Evolutionary conservation across 164 flowering plant genomes (phyloP), one percentile per base, ranked within the genome.

Genomic region (Nymphaea thermarum): DNA sequence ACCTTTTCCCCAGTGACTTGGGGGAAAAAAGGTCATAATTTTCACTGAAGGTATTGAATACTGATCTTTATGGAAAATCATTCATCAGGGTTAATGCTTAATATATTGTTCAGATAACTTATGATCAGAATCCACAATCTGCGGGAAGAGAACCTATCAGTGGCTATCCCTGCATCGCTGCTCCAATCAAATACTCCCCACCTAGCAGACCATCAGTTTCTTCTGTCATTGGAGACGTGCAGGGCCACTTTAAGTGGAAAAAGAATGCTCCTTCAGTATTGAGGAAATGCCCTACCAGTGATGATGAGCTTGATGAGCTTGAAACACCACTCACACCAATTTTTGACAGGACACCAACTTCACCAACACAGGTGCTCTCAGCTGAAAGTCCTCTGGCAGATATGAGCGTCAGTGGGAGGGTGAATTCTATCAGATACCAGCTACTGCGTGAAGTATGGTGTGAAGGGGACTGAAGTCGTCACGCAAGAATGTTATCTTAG

Each of bases 271-370:
- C 91, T 47, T 77, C 90, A 4, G 70, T 86, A 67, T 86, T 89
- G 12, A 79, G 76, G 66, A 93, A 86, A 75, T 77, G 92, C 44
- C 86, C 90, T 74, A 84, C 89, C 3, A 93, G 96, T 59, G 98
- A 93, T 60, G 98, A 89, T 70, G 98, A 93, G 76, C 93, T 91
- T 42, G 93, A 91, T 44, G 89, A 91, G 74, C 69, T 91, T 74
- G 57, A 51, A 8, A 86, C 83, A 68, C 90, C 96, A 42, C 55
- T 88, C 15, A 66, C 73, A 43, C 79, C 85, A 36, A 47, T 81
- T 18, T 36, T 65, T 5, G 86, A 81, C 53, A 71, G 68, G 62
- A 60, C 68, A 6, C 70, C 69, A 15, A 64, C 66, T 6, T 69
- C 79, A 66, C 62, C 69, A 2, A 15, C 57, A 51, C 57, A 15